Evolutionary conservation across 768 basidiomycete genomes (phyloP).

Genomic region (Saitozyma podzolica): DNA sequence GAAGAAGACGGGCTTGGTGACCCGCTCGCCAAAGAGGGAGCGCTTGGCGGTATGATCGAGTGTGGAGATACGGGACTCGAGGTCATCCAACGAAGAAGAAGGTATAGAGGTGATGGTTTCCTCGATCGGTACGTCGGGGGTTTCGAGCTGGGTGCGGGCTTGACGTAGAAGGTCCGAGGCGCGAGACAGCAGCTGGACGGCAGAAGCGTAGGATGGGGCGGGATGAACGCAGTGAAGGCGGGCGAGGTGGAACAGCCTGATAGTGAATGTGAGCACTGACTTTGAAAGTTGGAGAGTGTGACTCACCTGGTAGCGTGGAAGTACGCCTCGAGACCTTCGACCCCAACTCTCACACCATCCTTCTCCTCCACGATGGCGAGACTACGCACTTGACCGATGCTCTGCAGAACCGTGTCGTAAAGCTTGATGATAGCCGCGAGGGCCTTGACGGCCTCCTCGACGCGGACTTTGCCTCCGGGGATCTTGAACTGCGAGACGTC

Average conservation of each 20-base stretch:
- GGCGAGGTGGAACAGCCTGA: conserved; percentile 73
- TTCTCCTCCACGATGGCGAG: conserved; percentile 85
- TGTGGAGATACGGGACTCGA: conserved; percentile 16
- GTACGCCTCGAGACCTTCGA: conserved; percentile 73
- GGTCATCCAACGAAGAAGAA: conserved; percentile 9
- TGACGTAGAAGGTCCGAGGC: conserved; percentile 19
- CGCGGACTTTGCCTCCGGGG: conserved; percentile 31
- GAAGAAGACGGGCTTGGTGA: conserved; percentile 87
- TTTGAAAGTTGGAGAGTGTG: neutral
- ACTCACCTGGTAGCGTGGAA: conserved; percentile 72
- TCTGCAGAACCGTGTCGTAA: conserved; percentile 80
- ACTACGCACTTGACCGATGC: conserved; percentile 76
- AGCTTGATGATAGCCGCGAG: conserved; percentile 84
- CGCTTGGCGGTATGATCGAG: conserved; percentile 44
- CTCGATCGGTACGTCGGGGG: conserved; percentile 16
- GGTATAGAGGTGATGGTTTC: conserved; percentile 31
- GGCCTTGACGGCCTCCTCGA: conserved; percentile 57
- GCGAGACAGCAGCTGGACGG: conserved; percentile 38
- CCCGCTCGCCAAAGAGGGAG: conserved; percentile 50
- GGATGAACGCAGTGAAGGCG: conserved; percentile 63
- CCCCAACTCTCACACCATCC: conserved; percentile 72
- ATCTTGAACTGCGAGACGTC: conserved; percentile 30
- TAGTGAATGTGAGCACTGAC: neutral
- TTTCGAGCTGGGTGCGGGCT: conserved; percentile 25
- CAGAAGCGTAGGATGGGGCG: conserved; percentile 41